These are phyloP conservation scores for Solanum medicagineum DNA, from an alignment of 257 asterid species.

Conservation along the genomic window DNA sequence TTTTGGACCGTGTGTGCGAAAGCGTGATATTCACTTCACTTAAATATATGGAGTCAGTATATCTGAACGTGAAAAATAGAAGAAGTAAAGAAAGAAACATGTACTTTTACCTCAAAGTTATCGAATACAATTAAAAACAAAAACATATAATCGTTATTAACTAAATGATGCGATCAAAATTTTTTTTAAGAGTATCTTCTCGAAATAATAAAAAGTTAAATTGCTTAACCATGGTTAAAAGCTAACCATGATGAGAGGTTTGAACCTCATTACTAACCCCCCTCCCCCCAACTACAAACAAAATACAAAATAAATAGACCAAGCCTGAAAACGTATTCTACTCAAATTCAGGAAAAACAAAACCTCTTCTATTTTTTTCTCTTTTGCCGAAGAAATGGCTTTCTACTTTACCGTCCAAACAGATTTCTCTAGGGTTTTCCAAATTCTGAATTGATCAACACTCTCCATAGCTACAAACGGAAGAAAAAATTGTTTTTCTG, in stretches of 20 bases:
- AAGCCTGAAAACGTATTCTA: background rate
- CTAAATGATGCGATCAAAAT: background rate
- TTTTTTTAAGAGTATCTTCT: background rate
- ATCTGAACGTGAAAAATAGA: too few relatives aligned
- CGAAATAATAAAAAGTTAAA: background rate
- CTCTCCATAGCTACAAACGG: background rate
- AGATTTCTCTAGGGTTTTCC: background rate
- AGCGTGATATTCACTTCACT: too few relatives aligned
- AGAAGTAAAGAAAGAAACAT: too few relatives aligned
- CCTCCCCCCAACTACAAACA: background rate
- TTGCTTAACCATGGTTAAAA: conserved; percentile 9
- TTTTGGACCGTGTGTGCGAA: too few relatives aligned
- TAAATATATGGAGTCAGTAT: too few relatives aligned
- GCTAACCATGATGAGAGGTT: background rate
- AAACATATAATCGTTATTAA: too few relatives aligned
- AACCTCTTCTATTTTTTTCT: background rate
- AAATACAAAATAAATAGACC: background rate
- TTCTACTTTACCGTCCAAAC: background rate
- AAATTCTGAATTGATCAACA: background rate
- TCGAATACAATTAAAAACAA: too few relatives aligned
- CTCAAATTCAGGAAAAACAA: background rate
- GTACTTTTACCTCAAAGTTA: too few relatives aligned
- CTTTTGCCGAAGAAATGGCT: background rate
- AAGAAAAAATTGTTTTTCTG: background rate
- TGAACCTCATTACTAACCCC: background rate